A percentile compares a stretch with the other conserved stretches of the same genome.
Evolutionary conservation across 2,329 filamentous ascomycete species (phyloP).

Genomic region (Microdochium paspali): DNA sequence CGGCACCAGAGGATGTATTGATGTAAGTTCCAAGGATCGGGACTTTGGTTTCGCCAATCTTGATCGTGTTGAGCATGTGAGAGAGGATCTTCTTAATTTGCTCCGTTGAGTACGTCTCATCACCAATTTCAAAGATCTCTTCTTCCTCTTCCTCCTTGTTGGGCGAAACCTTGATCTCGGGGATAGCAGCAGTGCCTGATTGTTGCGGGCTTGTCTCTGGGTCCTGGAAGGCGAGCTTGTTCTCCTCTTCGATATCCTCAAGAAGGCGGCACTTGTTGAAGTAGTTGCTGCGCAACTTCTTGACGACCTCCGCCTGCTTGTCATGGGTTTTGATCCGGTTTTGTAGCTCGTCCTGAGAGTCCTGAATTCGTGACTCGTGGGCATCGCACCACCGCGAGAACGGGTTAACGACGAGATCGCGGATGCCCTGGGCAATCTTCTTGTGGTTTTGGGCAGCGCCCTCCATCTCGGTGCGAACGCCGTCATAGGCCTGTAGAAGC

Average conservation of each 20-base stretch:
- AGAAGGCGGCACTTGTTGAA: slow-evolving; percentile 98
- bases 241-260: slow-evolving; percentile 96
- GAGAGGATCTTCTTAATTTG: slow-evolving; percentile 83
- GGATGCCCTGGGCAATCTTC: slow-evolving; percentile 93
- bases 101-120: slow-evolving; percentile 75
- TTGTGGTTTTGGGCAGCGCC: slow-evolving; percentile 83
- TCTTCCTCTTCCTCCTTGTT: slow-evolving; percentile 60
- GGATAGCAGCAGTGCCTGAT: slow-evolving; percentile 36
- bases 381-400: slow-evolving; percentile 96
- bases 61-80: slow-evolving; percentile 80
- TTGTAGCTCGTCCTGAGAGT: slow-evolving; percentile 92
- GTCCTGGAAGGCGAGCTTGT: slow-evolving; percentile 94
- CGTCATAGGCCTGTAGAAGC: slow-evolving; percentile 70
- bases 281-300: slow-evolving; percentile 90
- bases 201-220: slow-evolving; percentile 60
- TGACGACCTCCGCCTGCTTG: slow-evolving; percentile 79
- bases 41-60: slow-evolving; percentile 85
- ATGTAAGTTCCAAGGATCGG: slow-evolving; percentile 90
- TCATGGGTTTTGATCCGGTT: slow-evolving; percentile 85
- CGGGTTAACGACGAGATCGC: slow-evolving; percentile 87
- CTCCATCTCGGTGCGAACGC: slow-evolving; percentile 85
- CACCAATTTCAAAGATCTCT: slow-evolving; percentile 81
- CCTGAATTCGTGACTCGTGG: slow-evolving; percentile 82
- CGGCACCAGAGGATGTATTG: slow-evolving; percentile 83
- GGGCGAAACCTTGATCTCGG: slow-evolving; percentile 81